A percentile compares a stretch with the other conserved stretches of the same genome.
Evolutionary conservation across 805 yeast genomes (phyloP).

Genomic region (Monosporozyma unispora): DNA sequence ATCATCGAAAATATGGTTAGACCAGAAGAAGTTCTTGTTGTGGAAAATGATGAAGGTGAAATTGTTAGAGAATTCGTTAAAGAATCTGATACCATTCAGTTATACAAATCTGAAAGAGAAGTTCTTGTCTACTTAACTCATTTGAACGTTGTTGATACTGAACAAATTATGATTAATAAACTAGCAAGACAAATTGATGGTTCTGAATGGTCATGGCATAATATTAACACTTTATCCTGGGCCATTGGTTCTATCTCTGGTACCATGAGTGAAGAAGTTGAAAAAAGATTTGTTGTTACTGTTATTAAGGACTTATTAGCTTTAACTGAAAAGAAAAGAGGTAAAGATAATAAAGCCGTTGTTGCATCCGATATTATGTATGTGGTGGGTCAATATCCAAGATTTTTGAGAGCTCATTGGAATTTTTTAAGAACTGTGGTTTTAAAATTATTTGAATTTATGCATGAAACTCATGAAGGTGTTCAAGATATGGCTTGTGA

Average conservation of each 20-base stretch:
- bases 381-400: constrained; percentile 97
- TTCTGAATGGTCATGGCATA: constrained; percentile 98
- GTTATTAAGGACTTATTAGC: constrained; percentile 89
- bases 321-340: constrained; percentile 90
- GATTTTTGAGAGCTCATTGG: constrained; percentile 97
- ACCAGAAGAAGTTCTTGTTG: constrained; percentile 95
- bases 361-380: constrained; percentile 99
- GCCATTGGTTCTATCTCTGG: constrained; percentile 99
- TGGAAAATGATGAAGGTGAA: constrained; percentile 98
- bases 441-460: constrained; percentile 89
- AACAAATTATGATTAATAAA: constrained; percentile 85
- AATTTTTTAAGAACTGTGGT: constrained; percentile 92
- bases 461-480: constrained; percentile 99
- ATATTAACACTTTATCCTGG: constrained; percentile 96
- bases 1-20: constrained; percentile 96
- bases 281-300: constrained; percentile 83
- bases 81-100: constrained; percentile 92
- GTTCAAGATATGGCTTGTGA: constrained; percentile 99
- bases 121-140: constrained; percentile 92
- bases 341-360: constrained; percentile 96
- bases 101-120: constrained; percentile 93
- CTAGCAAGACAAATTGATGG: constrained; percentile 90
- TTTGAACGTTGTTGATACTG: constrained; percentile 88
- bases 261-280: constrained; percentile 97
- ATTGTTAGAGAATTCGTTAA: constrained; percentile 95